These are phyloP conservation scores for Pleurostoma richardsiae DNA, from an alignment of 2,329 filamentous ascomycete species.

Conservation along the genomic window DNA sequence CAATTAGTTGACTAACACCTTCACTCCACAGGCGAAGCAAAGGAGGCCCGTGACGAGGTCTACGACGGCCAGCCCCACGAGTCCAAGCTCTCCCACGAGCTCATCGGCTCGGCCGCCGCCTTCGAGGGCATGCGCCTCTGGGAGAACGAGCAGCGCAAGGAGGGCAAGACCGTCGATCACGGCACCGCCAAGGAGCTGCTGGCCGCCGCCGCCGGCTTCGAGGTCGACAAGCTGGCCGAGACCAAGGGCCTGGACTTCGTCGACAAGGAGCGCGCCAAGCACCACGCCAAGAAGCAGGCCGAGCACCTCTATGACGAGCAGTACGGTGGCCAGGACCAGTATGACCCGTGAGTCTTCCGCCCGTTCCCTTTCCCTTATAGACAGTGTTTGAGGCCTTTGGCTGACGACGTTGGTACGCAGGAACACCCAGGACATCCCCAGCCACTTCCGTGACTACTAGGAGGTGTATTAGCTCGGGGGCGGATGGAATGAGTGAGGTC, in stretches of 20 bases:
- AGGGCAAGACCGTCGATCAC: constrained; percentile 69
- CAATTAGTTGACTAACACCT: neutral
- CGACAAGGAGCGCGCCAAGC: constrained; percentile 53
- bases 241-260: constrained; percentile 60
- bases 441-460: neutral
- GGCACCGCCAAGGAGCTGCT: constrained; percentile 73
- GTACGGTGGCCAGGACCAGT: constrained; percentile 48
- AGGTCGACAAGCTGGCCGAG: constrained; percentile 72
- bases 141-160: constrained; percentile 67
- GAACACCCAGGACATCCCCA: neutral
- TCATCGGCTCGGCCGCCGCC: constrained; percentile 69
- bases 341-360: constrained; percentile 47
- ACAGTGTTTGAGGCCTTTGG: neutral
- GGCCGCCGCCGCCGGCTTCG: constrained; percentile 65
- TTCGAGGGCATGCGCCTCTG: constrained; percentile 79
- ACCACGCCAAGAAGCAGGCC: constrained; percentile 53
- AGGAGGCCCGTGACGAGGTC: constrained; percentile 36
- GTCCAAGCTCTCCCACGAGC: constrained; percentile 64
- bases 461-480: neutral
- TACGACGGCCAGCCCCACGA: constrained; percentile 44
- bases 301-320: constrained; percentile 58
- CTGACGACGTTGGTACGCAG: neutral
- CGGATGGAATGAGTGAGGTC: too few relatives aligned
- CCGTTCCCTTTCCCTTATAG: neutral
- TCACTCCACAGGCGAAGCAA: constrained; percentile 29